Conservation (phyloP, 257 asterid species). For the Scutellaria galericulata region DNA sequence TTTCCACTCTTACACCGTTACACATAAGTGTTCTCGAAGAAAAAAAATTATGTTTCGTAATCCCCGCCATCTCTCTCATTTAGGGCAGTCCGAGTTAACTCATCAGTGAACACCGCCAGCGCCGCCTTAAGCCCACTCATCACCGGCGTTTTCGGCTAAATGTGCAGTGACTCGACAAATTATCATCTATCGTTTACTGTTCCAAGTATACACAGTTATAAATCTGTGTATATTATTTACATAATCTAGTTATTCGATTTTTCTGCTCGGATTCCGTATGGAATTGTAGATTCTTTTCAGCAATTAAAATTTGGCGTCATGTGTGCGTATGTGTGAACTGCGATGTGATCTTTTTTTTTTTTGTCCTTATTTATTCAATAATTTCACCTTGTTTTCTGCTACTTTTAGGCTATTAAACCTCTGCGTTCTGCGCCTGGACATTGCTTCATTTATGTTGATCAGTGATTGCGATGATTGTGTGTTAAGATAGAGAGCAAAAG, state of each 20-base stretch:
- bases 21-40: no score
- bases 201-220: not conserved
- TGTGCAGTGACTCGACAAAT: not conserved
- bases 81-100: conserved; percentile 1
- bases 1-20: no score
- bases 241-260: not conserved
- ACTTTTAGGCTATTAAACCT: not conserved
- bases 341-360: not conserved
- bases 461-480: conserved; percentile 1
- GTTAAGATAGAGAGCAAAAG: conserved; percentile 22
- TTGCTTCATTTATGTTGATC: not conserved
- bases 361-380: not conserved
- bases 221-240: not conserved
- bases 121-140: not conserved
- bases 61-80: conserved; percentile 8
- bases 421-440: not conserved
- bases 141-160: not conserved
- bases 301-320: not conserved
- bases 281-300: not conserved
- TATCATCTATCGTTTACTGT: not conserved
- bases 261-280: not conserved
- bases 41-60: no score
- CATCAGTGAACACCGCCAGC: not conserved
- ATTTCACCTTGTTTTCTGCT: not conserved
- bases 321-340: not conserved